These are phyloP conservation scores for Terfezia boudieri DNA, from an alignment of 495 filamentous ascomycete genomes.

Conservation along the genomic window DNA sequence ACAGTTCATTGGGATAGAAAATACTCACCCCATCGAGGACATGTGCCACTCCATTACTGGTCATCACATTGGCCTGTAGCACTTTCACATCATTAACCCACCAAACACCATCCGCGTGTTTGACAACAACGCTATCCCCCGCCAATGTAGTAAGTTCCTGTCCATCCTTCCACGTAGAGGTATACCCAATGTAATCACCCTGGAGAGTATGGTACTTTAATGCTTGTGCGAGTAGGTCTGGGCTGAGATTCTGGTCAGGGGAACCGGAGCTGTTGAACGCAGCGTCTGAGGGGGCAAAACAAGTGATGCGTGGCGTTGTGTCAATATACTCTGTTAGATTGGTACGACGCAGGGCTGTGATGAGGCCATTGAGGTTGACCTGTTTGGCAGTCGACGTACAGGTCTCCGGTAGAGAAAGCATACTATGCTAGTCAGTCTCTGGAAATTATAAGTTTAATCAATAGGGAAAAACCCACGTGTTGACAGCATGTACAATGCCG, in stretches of 20 bases:
- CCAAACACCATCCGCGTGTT: conserved; percentile 20
- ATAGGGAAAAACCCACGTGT: conserved; percentile 25
- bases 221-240: conserved; percentile 26
- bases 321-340: conserved; percentile 25
- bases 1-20: conserved; percentile 2
- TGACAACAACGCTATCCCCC: conserved; percentile 28
- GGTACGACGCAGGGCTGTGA: conserved; percentile 31
- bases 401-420: conserved; percentile 28
- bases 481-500: conserved; percentile 44
- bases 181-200: conserved; percentile 29
- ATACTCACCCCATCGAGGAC: conserved; percentile 32
- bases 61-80: conserved; percentile 34
- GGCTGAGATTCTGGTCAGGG: conserved; percentile 25
- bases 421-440: not conserved
- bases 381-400: conserved; percentile 27
- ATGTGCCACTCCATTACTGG: conserved; percentile 46
- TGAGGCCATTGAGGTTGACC: conserved; percentile 32
- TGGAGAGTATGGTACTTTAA: conserved; percentile 38
- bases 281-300: conserved; percentile 37
- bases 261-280: conserved; percentile 37
- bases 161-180: conserved; percentile 23
- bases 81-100: conserved; percentile 31
- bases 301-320: conserved; percentile 29
- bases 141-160: conserved; percentile 24
- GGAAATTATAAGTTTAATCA: not conserved